Evolutionary conservation across 495 filamentous ascomycete genomes (phyloP).

Genomic region (Jackrogersella minutella): DNA sequence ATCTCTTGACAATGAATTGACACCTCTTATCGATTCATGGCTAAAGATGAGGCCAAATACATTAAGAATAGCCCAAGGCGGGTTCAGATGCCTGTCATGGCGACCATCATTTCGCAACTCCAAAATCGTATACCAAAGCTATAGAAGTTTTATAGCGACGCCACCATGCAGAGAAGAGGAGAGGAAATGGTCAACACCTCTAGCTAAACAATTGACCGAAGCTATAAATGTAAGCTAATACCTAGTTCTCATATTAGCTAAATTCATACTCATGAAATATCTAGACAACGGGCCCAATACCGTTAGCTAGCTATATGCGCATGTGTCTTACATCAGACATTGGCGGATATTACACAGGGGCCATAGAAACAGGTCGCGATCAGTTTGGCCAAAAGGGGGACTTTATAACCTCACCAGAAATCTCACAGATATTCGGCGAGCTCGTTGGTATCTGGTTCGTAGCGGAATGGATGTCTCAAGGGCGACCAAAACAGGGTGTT

Average conservation of each 20-base stretch:
- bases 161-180: constrained; percentile 57
- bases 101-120: constrained; percentile 16
- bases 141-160: constrained; percentile 36
- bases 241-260: background rate
- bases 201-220: constrained; percentile 82
- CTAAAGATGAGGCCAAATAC: constrained; percentile 38
- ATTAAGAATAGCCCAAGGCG: constrained; percentile 27
- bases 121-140: constrained; percentile 26
- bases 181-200: constrained; percentile 83
- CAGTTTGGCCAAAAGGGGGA: constrained; percentile 92
- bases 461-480: constrained; percentile 94
- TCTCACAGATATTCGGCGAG: constrained; percentile 96
- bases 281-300: constrained; percentile 84
- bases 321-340: constrained; percentile 92
- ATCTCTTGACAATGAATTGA: constrained; percentile 10
- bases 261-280: constrained; percentile 3
- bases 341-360: constrained; percentile 93
- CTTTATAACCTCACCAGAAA: constrained; percentile 96
- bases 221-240: constrained; percentile 73
- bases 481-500: constrained; percentile 70
- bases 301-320: constrained; percentile 95
- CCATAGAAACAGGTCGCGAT: constrained; percentile 67
- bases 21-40: background rate
- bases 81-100: constrained; percentile 34
- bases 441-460: constrained; percentile 93